Base-by-base conservation (phyloP, 2,329 filamentous ascomycete species). In the Cladophialophora exuberans region DNA sequence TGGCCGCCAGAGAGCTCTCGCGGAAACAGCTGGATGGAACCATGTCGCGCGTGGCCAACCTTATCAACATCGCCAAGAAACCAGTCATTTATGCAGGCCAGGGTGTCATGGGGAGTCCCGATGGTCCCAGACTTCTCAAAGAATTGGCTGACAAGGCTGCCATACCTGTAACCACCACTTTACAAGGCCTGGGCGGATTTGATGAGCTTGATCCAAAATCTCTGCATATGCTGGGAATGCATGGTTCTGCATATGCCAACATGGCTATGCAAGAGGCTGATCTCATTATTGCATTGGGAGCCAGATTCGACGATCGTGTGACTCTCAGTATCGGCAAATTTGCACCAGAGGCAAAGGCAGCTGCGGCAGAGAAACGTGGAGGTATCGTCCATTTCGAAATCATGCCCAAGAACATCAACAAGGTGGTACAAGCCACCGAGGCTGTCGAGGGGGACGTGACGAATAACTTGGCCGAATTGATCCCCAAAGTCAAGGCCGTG, bases 401-500 rank as follows among this genome's bases (percentile, higher is more conserved):
- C 67, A 88, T 97, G 87, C 93, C 94, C 66, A 99, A 99, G 86
- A 97, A 99, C 79, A 97, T 97, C 78, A 97, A 97, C 85, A 99
- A 97, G 83, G 92, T 97, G 36, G 88, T 99, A 11, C 90, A 97
- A 76, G 92, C 93, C 6, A 97, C 89, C 36, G 91, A 97, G 76
- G 93, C 94, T 41, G 87, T 97, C 15, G 93, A 96, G 75, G 94
- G 94, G 56, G 93, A 97, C 68, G 90, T 96, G 25, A 85, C 86
- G 2, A 77, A 85, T 15, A 97, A 96, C 73, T 78, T 97, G 28
- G 79, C 79, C 47, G 76, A 83, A 25, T 85, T 97, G 47, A 67
- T 97, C 30, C 92, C 93, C 9, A 78, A 84, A 49, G 75, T 97
- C 18, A 74, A 89, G 49, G 63, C 78, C 20, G 83, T 83, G 60